Evolutionary conservation across 345 rosid species (phyloP), one percentile per base, ranked within the genome.

Genomic region (Fremontodendron californicum): DNA sequence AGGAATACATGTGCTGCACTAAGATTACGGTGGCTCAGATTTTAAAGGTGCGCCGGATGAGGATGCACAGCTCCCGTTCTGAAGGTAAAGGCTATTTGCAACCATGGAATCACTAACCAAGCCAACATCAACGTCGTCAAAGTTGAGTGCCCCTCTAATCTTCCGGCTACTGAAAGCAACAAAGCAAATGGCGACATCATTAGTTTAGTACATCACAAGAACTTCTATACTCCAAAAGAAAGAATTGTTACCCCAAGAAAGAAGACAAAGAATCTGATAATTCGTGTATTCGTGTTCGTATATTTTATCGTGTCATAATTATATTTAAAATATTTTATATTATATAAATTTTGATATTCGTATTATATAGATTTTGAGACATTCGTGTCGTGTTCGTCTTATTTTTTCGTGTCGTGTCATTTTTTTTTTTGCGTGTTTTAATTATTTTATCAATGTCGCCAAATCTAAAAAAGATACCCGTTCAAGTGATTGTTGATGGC

Each of bases 21-120:
- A 85, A 19, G 81, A 55, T 39, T 84, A 88, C 0, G 81, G 83
- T 66, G 76, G 86, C 85, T 89, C 89, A 0, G 86, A 55, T 81
- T 85, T 85, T 79, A 81, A 7, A 7, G 74, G 70, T 13, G 80
- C 77, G 29, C 78, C 84, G 2, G 88, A 69, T 60, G 85, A 72
- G 57, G 92, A 75, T 9, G 84, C 85, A 58, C 74, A 78, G 62
- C 71, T 86, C 65, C 92, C 93, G 69, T 88, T 94, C 82, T 88
- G 98, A 73, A 91, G 85, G 87, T 81, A 72, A 42, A 93, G 93
- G 87, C 92, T 93, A 79, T 86, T 93, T 52, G 92, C 93, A 80
- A 96, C 99, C 96, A 89, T 84, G 7, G 99, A 90, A 84, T 96
- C 99, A 52, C 98, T 96, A 6, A 96, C 98, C 84, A 96, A 78